Evolutionary conservation across 805 yeast species (phyloP), one percentile per base, ranked within the genome.

Genomic region (Yarrowia divulgata): DNA sequence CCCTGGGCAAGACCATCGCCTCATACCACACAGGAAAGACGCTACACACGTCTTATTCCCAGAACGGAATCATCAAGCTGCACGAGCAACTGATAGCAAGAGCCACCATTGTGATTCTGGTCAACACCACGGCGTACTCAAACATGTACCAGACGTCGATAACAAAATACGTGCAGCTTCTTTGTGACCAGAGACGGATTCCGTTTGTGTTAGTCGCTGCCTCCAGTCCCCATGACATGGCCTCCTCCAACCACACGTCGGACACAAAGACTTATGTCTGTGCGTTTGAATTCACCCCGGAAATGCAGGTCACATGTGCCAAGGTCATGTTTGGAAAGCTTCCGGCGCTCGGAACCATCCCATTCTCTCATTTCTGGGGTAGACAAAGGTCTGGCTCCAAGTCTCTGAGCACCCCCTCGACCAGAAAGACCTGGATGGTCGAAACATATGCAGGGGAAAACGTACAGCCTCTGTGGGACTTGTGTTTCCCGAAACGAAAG

Each of bases 91-190:
- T 86, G 66, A 85, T 86, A 35, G 86, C 84, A 62, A 79, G 81
- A 60, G 80, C 87, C 8, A 83, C 84, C 68, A 83, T 85, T 12
- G 78, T 86, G 40, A 84, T 76, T 42, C 70, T 76, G 14, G 73
- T 76, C 40, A 76, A 88, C 10, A 85, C 88, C 4, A 89, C 86
- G 72, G 87, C 88, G 12, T 78, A 84, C 37, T 77, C 88, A 69
- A 86, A 87, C 74, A 83, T 85, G 84, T 86, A 85, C 73, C 90
- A 87, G 76, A 84, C 85, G 39, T 87, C 88, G 8, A 82, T 87
- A 39, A 85, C 87, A 29, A 87, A 87, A 72, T 86, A 85, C 71
- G 83, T 87, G 8, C 79, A 85, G 2, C 80, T 85, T 19, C 77
- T 86, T 16, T 87, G 90, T 74, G 85, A 86, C 10, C 77, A 29